These are phyloP conservation scores for Jatropha podagrica DNA, from an alignment of 441 rosid species.

Conservation along the genomic window DNA sequence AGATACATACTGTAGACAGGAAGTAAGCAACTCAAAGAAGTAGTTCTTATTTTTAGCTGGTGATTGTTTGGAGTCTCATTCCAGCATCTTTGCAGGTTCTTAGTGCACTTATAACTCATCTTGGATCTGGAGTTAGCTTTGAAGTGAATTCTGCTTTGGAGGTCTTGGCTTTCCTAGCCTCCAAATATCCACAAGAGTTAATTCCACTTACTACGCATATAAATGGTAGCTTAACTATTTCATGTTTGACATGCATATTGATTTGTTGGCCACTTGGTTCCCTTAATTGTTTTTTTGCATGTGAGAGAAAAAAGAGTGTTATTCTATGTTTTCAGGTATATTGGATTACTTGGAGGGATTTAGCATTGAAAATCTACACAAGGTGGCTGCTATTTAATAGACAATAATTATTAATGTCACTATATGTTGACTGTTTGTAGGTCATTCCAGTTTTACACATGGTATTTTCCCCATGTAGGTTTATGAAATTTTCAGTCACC, in stretches of 20 bases:
- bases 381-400: constrained; percentile 40
- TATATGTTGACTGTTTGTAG: constrained; percentile 20
- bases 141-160: constrained; percentile 82
- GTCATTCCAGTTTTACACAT: constrained; percentile 18
- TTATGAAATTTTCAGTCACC: constrained; percentile 74
- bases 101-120: constrained; percentile 78
- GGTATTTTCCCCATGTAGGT: constrained; percentile 44
- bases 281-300: not conserved
- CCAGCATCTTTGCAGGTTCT: constrained; percentile 55
- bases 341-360: constrained; percentile 93
- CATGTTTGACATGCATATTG: constrained; percentile 1
- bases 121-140: constrained; percentile 70
- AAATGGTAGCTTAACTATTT: constrained; percentile 48
- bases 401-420: constrained; percentile 18
- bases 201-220: constrained; percentile 76
- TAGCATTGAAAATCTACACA: constrained; percentile 63
- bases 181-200: constrained; percentile 55
- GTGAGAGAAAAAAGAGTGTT: not conserved
- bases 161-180: constrained; percentile 58
- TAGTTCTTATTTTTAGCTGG: constrained; percentile 10
- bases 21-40: constrained; percentile 43
- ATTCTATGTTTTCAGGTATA: constrained; percentile 50
- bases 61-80: constrained; percentile 19
- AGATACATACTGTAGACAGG: constrained; percentile 71
- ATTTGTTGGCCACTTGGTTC: constrained; percentile 14